Percentiles rank a stretch among this genome's conserved stretches.
Evolutionary conservation across 192 early-diverging fungal genomes (phyloP).

Genomic region (Entomortierella chlamydospora): DNA sequence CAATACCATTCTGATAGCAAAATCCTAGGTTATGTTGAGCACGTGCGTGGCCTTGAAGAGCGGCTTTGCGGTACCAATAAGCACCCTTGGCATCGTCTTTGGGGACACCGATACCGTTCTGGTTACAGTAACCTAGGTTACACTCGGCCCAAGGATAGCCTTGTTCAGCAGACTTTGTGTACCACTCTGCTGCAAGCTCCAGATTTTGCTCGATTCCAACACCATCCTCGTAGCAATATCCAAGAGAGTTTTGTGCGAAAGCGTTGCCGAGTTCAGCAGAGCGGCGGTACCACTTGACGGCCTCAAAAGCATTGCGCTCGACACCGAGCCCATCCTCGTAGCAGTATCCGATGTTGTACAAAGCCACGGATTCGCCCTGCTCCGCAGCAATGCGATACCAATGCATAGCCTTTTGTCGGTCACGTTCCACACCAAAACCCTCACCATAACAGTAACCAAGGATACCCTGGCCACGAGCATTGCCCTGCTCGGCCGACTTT

Average conservation of each 20-base stretch:
- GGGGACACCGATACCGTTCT: constrained; percentile 68
- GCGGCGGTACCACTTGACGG: constrained; percentile 74
- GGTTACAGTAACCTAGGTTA: constrained; percentile 84
- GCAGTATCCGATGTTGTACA: constrained; percentile 83
- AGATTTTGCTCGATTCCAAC: constrained; percentile 69
- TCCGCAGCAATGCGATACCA: constrained; percentile 75
- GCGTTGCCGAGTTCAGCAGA: constrained; percentile 82
- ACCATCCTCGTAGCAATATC: constrained; percentile 91
- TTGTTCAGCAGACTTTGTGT: constrained; percentile 59
- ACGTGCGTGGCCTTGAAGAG: constrained; percentile 66
- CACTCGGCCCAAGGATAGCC: constrained; percentile 71
- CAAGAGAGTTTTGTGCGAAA: constrained; percentile 87
- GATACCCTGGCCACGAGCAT: constrained; percentile 67
- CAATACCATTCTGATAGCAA: constrained; percentile 90
- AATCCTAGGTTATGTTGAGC: constrained; percentile 80
- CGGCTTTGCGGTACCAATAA: constrained; percentile 70
- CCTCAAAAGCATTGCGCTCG: constrained; percentile 57
- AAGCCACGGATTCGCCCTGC: constrained; percentile 81
- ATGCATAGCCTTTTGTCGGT: constrained; percentile 62
- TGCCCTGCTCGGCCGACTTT: constrained; percentile 64
- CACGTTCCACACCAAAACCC: constrained; percentile 66
- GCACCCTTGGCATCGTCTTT: constrained; percentile 62
- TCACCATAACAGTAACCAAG: constrained; percentile 71
- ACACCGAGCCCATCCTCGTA: constrained; percentile 84
- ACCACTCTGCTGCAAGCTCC: constrained; percentile 69